Base-by-base conservation (phyloP, 257 asterid species). In the Solanum sitiens region DNA sequence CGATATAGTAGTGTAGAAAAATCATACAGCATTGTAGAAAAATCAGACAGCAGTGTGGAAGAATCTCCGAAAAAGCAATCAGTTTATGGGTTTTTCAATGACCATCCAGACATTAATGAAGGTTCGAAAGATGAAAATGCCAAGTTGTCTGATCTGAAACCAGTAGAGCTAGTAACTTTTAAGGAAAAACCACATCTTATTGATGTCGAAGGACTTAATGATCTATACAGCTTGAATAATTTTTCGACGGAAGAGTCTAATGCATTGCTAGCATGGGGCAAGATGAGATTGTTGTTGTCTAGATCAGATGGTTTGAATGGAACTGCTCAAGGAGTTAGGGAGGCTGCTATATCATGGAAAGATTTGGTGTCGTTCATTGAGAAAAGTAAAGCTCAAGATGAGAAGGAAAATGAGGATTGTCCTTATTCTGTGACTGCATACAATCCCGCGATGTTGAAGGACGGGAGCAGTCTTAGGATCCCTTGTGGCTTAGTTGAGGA, bases 401-500 rank as follows among this genome's bases (percentile, higher is more conserved):
- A 65, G 76, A 33, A 12, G 30, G 63, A 86, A 83, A 87, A 80
- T 23, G 83, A 33, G 53, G 83, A 89, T 44, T 95, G 99, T 72
- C 96, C 97, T 27, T 92, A 90, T 65, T 92, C 90, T 86, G 96
- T 95, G 33, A 91, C 86, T 59, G 87, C 90, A 8, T 82, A 85
- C 83, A 92, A 89, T 90, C 84, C 83, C 23, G 56, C 91, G 4
- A 75, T 63, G 56, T 87, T 21, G 82, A 86, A 83, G 91, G 91
- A 87, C 50, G 90, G 87, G 83, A 86, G 89, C 84, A 87, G 85
- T 87, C 89, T 95, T 25, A 91, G 89, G 84, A 92, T 95, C 85
- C 99, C 99, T 3, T 97, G 99, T 89, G 99, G 99, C 85, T 89
- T 97, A 39, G 94, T 95, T 18, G 95, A 93, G 89, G 99, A 91